These are phyloP conservation scores for Patellifolia procumbens DNA, from an alignment of 179 eudicot species.

Conservation along the genomic window DNA sequence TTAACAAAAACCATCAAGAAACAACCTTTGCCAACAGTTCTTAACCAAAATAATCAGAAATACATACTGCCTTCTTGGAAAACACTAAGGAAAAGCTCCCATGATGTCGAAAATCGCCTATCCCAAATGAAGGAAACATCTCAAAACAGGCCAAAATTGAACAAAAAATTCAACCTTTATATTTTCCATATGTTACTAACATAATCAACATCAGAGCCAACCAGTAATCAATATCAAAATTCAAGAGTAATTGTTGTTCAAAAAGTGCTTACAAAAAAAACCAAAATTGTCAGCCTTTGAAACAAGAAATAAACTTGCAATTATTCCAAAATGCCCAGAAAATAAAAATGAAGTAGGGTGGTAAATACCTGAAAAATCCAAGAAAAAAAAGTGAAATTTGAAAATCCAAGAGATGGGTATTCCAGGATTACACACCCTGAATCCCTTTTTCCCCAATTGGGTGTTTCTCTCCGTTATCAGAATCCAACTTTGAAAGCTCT, in stretches of 20 bases:
- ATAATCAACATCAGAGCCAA: not conserved
- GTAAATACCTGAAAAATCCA: slow-evolving; percentile 20
- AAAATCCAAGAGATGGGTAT: slow-evolving; percentile 11
- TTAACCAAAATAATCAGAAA: not conserved
- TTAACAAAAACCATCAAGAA: not conserved
- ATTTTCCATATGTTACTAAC: not conserved
- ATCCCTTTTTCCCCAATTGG: not conserved
- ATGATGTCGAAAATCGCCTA: not conserved
- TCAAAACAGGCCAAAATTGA: not conserved
- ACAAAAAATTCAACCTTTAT: not conserved
- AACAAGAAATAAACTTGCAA: not conserved
- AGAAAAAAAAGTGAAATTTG: not conserved
- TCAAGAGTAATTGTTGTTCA: not conserved
- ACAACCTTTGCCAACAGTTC: slow-evolving; percentile 2
- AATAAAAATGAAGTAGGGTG: not conserved
- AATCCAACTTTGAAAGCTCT: not conserved
- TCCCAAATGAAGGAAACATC: not conserved
- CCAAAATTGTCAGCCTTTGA: not conserved
- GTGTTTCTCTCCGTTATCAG: not conserved
- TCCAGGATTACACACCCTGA: slow-evolving; percentile 1
- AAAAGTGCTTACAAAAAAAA: not conserved
- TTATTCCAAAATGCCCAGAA: not conserved
- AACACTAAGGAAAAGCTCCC: not conserved
- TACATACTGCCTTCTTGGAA: not conserved
- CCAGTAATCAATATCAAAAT: not conserved